These are phyloP conservation scores for Psidium guajava DNA, from an alignment of 345 rosid genomes.

Conservation along the genomic window DNA sequence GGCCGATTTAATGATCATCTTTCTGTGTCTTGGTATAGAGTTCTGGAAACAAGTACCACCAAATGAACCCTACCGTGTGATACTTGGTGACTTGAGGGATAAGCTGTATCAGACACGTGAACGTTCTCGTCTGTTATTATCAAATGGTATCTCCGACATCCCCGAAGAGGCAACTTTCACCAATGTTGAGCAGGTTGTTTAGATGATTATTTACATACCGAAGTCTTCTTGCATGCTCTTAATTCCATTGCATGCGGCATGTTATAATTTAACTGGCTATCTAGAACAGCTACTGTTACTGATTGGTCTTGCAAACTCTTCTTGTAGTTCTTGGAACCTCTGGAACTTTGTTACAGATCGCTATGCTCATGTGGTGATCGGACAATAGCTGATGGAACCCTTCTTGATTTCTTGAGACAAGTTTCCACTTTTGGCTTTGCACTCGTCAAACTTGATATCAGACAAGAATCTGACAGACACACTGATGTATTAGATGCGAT, in stretches of 20 bases:
- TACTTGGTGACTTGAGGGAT: constrained; percentile 61
- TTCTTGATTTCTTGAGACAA: constrained; percentile 96
- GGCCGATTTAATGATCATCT: neutral
- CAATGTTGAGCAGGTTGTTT: constrained; percentile 41
- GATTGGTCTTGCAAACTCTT: constrained; percentile 2
- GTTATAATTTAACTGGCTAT: neutral
- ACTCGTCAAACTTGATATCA: constrained; percentile 83
- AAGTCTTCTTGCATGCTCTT: neutral
- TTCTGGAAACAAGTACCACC: constrained; percentile 67
- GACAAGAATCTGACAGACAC: constrained; percentile 97
- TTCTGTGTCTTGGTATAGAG: constrained; percentile 29
- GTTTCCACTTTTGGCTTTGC: constrained; percentile 97
- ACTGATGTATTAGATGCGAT: constrained; percentile 95
- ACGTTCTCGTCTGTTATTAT: constrained; percentile 44
- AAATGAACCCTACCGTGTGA: constrained; percentile 57
- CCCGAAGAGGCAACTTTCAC: constrained; percentile 44
- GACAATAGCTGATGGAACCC: constrained; percentile 95
- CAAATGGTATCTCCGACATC: constrained; percentile 45
- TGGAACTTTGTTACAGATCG: constrained; percentile 90
- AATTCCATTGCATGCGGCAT: neutral
- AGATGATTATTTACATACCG: neutral
- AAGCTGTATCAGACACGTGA: constrained; percentile 56
- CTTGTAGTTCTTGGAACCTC: constrained; percentile 87
- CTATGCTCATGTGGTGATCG: constrained; percentile 89
- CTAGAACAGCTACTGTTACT: neutral